These are phyloP conservation scores for Colletotrichum orchidophilum DNA, from an alignment of 2,329 filamentous ascomycete species.

Conservation along the genomic window DNA sequence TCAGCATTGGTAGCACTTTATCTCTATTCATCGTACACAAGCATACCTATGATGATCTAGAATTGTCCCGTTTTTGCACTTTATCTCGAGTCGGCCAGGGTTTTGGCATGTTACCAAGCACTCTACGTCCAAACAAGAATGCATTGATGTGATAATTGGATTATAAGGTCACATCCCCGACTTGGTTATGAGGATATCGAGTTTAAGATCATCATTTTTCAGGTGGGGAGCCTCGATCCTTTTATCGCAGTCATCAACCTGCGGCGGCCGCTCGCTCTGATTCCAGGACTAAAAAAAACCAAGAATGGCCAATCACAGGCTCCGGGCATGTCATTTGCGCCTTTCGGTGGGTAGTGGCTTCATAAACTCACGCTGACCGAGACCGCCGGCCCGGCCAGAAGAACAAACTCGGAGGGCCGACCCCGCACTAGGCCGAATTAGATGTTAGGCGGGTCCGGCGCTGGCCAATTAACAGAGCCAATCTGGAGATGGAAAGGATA, in stretches of 20 bases:
- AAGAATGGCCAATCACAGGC: not conserved
- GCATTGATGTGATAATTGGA: too few relatives aligned
- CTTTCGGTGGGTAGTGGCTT: not conserved
- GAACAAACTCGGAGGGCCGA: not conserved
- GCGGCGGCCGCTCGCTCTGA: not conserved
- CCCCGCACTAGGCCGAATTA: conserved; percentile 17
- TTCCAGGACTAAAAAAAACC: not conserved
- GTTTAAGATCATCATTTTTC: too few relatives aligned
- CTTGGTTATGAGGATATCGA: too few relatives aligned
- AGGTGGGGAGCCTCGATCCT: too few relatives aligned
- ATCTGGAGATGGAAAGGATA: not conserved
- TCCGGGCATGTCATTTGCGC: not conserved
- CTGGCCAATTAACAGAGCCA: not conserved
- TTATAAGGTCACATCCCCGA: too few relatives aligned
- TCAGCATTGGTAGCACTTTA: too few relatives aligned
- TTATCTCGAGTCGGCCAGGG: not conserved
- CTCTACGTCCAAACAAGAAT: not conserved
- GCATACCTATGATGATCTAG: too few relatives aligned
- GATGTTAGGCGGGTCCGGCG: not conserved
- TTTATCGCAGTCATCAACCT: too few relatives aligned
- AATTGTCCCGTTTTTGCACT: too few relatives aligned
- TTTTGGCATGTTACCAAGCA: not conserved
- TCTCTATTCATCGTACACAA: too few relatives aligned
- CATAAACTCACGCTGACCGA: not conserved
- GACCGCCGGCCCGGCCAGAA: not conserved